phyloP scores from a whole-genome alignment of 202 grass and related monocot genomes.

The Panicum hallii region DNA sequence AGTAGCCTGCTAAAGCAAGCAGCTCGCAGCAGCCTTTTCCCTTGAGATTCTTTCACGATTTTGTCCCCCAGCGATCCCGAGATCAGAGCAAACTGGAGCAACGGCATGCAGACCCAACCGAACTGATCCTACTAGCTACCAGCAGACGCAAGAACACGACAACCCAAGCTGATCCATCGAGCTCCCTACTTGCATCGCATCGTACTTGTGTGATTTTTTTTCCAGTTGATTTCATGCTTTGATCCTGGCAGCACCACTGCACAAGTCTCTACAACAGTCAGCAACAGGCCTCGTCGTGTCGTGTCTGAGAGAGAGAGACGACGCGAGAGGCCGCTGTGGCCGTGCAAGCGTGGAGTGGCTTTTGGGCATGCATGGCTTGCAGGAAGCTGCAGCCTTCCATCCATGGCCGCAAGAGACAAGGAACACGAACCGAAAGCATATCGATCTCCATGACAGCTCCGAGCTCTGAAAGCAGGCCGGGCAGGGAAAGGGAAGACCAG shows the following conservation, averaged over 20 bases:
- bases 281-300: not conserved
- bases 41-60: constrained; percentile 37
- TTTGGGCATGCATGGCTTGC: constrained; percentile 11
- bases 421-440: constrained; percentile 36
- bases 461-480: constrained; percentile 28
- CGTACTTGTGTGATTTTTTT: not conserved
- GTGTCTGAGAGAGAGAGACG: not conserved
- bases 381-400: constrained; percentile 46
- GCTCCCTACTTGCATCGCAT: not conserved
- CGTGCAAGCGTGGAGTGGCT: constrained; percentile 1
- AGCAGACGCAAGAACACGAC: constrained; percentile 11
- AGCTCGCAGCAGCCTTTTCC: constrained; percentile 39
- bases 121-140: not conserved
- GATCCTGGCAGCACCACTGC: not conserved
- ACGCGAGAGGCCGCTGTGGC: not conserved
- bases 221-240: constrained; percentile 1
- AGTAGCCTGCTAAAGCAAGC: constrained; percentile 13
- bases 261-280: not conserved
- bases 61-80: constrained; percentile 50
- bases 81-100: constrained; percentile 11
- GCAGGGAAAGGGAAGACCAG: constrained; percentile 21
- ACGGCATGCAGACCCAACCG: not conserved
- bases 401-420: constrained; percentile 55
- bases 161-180: not conserved
- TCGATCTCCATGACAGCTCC: not conserved